phyloP scores from a whole-genome alignment of 1,284 basidiomycete genomes.

The Naganishia albida region DNA sequence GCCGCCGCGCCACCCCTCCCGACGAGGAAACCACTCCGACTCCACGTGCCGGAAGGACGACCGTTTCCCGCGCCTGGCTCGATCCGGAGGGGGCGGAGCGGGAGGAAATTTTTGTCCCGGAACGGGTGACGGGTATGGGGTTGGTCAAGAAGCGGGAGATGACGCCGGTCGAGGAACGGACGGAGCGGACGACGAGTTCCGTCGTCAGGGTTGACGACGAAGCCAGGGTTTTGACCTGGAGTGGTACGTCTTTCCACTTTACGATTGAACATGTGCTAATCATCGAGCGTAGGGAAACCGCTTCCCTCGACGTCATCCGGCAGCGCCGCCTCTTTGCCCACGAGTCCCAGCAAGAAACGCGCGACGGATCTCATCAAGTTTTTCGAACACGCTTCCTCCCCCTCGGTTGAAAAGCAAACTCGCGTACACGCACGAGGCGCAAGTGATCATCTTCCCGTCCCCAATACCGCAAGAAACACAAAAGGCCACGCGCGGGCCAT shows the following conservation, averaged over 20 bases:
- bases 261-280: background rate
- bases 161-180: constrained; percentile 30
- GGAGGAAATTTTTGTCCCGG: constrained; percentile 4
- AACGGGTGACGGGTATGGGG: constrained; percentile 5
- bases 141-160: constrained; percentile 24
- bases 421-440: background rate
- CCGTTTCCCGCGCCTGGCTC: constrained; percentile 21
- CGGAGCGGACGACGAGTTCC: constrained; percentile 11
- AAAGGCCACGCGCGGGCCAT: background rate
- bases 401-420: background rate
- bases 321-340: background rate
- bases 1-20: background rate
- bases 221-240: background rate
- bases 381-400: constrained; percentile 15
- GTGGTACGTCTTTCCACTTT: background rate
- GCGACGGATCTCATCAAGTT: constrained; percentile 29
- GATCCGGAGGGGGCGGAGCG: constrained; percentile 1
- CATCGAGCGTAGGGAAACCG: constrained; percentile 24
- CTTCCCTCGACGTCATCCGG: constrained; percentile 19
- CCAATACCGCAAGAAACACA: background rate
- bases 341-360: background rate
- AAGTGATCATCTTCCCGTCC: background rate
- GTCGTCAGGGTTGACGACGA: background rate
- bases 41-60: background rate
- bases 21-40: background rate